phyloP scores from a whole-genome alignment of 2,329 filamentous ascomycete species.

The Pseudonectria buxi region DNA sequence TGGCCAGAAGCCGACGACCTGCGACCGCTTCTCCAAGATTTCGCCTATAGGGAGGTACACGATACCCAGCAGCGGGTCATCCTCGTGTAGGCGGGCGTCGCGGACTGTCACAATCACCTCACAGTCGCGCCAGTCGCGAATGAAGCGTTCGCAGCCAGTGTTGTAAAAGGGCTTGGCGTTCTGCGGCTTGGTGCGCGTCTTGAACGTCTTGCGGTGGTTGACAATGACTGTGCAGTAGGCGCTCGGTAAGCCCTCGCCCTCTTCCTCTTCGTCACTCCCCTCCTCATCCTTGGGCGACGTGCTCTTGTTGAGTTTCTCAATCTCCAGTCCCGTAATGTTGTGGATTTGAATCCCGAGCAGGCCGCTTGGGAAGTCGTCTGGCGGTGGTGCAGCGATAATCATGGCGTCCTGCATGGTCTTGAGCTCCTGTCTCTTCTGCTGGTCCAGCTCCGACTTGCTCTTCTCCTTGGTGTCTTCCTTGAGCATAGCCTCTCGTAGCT shows the following conservation, averaged over 20 bases:
- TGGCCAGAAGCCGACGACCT: constrained; percentile 60
- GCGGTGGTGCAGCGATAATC: constrained; percentile 61
- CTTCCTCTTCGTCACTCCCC: constrained; percentile 50
- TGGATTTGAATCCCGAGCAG: constrained; percentile 66
- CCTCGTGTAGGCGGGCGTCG: constrained; percentile 61
- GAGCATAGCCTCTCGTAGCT: constrained; percentile 55
- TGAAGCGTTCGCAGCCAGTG: constrained; percentile 65
- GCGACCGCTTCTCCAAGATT: constrained; percentile 55
- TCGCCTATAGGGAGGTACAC: constrained; percentile 60
- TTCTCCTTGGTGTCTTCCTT: constrained; percentile 40
- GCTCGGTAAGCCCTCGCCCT: constrained; percentile 59
- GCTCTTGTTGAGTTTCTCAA: constrained; percentile 53
- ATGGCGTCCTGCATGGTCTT: constrained; percentile 55
- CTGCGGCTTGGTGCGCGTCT: constrained; percentile 69
- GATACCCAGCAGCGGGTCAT: constrained; percentile 63
- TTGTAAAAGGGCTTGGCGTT: constrained; percentile 76
- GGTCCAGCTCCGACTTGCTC: constrained; percentile 55
- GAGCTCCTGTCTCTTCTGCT: constrained; percentile 62
- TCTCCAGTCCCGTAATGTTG: constrained; percentile 62
- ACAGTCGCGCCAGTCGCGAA: constrained; percentile 59
- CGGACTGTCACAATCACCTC: constrained; percentile 63
- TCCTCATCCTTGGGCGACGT: constrained; percentile 39
- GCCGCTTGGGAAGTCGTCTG: constrained; percentile 54
- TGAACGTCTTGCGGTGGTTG: constrained; percentile 64
- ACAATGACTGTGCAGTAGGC: constrained; percentile 67